A percentile compares a stretch with the other conserved stretches of the same genome.
Conservation (phyloP, 805 yeast genomes). For the Novakomyces olei region DNA sequence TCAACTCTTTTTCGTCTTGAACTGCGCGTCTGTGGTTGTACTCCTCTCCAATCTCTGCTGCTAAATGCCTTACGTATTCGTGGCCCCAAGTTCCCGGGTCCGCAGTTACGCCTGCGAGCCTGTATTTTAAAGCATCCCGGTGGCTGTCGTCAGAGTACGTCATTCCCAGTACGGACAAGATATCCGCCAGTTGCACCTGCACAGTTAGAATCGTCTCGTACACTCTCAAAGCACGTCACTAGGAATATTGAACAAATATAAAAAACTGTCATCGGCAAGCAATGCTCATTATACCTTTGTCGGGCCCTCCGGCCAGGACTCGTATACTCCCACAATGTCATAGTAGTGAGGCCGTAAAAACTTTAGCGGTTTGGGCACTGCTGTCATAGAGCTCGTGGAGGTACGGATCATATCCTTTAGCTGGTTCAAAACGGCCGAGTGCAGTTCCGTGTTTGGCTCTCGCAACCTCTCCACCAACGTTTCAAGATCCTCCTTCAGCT, state of each 20-base stretch:
- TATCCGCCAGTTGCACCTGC: constrained; percentile 55
- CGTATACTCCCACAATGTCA: constrained; percentile 39
- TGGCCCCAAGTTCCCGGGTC: constrained; percentile 86
- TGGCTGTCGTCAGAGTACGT: constrained; percentile 68
- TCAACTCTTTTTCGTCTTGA: constrained; percentile 11
- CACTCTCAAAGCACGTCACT: constrained; percentile 9
- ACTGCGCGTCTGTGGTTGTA: constrained; percentile 32
- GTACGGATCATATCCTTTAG: constrained; percentile 65
- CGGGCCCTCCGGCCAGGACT: constrained; percentile 34
- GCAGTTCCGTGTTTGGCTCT: constrained; percentile 22
- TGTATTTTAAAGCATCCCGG: constrained; percentile 57
- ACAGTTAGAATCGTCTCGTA: no score
- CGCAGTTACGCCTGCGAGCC: constrained; percentile 37
- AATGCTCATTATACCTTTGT: no score
- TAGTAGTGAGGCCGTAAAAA: constrained; percentile 76
- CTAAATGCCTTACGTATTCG: constrained; percentile 88
- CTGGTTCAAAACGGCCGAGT: constrained; percentile 38
- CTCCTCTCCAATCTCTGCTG: constrained; percentile 82
- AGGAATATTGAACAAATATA: background rate
- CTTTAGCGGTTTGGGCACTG: constrained; percentile 95
- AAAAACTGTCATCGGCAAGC: background rate
- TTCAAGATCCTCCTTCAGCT: constrained; percentile 69
- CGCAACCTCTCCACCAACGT: constrained; percentile 48
- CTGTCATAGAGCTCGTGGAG: constrained; percentile 95
- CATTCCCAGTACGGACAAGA: constrained; percentile 84